Evolutionary conservation across 441 rosid genomes (phyloP).

Genomic region (Euphorbia schlechtendalii): DNA sequence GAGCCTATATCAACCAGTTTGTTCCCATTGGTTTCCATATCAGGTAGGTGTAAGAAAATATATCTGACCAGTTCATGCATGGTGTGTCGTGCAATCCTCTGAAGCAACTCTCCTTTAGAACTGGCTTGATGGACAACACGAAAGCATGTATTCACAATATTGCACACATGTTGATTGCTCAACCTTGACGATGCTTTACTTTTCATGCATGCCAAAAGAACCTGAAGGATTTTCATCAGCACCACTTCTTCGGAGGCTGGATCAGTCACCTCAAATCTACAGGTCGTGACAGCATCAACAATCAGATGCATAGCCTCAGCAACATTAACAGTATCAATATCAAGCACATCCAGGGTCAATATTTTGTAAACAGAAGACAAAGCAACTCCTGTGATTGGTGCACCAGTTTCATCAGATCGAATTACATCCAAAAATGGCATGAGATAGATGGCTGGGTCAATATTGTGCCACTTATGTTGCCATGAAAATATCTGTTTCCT

Average conservation of each 20-base stretch:
- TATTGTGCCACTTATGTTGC: slow-evolving; percentile 56
- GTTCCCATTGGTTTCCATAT: not conserved
- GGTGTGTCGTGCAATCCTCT: slow-evolving; percentile 85
- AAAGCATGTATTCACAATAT: slow-evolving; percentile 75
- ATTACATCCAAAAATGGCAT: slow-evolving; percentile 88
- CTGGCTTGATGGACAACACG: slow-evolving; percentile 86
- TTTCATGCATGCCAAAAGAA: slow-evolving; percentile 89
- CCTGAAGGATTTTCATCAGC: slow-evolving; percentile 91
- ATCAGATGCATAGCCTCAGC: slow-evolving; percentile 53
- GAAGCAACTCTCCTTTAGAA: slow-evolving; percentile 80
- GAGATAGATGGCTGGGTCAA: slow-evolving; percentile 67
- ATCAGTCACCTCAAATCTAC: slow-evolving; percentile 71
- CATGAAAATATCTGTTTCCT: slow-evolving; percentile 78
- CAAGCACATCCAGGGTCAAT: slow-evolving; percentile 58
- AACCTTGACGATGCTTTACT: slow-evolving; percentile 65
- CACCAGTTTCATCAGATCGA: slow-evolving; percentile 82
- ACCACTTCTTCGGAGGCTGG: slow-evolving; percentile 96
- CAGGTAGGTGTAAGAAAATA: slow-evolving; percentile 48
- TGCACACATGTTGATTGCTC: slow-evolving; percentile 85
- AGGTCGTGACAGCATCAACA: slow-evolving; percentile 75
- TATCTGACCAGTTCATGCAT: slow-evolving; percentile 88
- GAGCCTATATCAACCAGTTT: slow-evolving; percentile 6
- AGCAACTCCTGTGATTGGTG: slow-evolving; percentile 92
- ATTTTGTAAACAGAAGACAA: slow-evolving; percentile 85
- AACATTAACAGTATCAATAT: slow-evolving; percentile 60